phyloP scores from a whole-genome alignment of 139 green algal species.

The Volvox reticuliferus region DNA sequence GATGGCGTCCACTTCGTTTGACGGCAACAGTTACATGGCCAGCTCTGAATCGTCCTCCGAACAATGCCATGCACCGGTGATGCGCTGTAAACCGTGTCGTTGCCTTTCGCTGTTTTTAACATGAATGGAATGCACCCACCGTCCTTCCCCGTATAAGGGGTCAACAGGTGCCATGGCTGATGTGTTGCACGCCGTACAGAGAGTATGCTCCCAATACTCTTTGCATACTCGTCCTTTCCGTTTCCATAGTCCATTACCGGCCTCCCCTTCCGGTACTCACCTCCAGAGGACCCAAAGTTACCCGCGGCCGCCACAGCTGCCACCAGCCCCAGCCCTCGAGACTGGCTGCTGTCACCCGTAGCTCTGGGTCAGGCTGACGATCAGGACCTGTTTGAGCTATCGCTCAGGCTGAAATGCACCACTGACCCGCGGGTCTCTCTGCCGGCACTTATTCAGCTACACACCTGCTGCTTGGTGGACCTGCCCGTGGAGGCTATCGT shows the following conservation, averaged over 20 bases:
- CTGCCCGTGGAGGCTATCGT: constrained; percentile 34
- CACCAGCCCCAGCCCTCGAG: not conserved
- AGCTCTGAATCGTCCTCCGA: no score
- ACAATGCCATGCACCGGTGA: no score
- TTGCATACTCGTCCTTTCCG: no score
- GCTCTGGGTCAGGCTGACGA: constrained; percentile 60
- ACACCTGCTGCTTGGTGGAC: constrained; percentile 15
- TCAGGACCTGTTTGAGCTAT: constrained; percentile 73
- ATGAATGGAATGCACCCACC: no score
- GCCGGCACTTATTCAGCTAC: constrained; percentile 46
- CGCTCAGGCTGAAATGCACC: constrained; percentile 63
- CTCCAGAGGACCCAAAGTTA: not conserved
- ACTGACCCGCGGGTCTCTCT: constrained; percentile 52
- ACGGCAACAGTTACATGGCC: no score
- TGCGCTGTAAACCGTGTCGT: no score
- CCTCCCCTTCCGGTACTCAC: not conserved
- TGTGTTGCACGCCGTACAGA: no score
- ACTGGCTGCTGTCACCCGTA: constrained; percentile 49
- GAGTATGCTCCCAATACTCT: no score
- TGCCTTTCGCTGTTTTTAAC: no score
- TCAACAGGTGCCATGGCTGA: no score
- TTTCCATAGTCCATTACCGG: not conserved
- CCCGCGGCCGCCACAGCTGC: not conserved
- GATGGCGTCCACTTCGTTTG: no score
- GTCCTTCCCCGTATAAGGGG: no score